These are phyloP conservation scores for Gigaspora rosea DNA, from an alignment of 192 early-diverging fungal species.

Conservation along the genomic window DNA sequence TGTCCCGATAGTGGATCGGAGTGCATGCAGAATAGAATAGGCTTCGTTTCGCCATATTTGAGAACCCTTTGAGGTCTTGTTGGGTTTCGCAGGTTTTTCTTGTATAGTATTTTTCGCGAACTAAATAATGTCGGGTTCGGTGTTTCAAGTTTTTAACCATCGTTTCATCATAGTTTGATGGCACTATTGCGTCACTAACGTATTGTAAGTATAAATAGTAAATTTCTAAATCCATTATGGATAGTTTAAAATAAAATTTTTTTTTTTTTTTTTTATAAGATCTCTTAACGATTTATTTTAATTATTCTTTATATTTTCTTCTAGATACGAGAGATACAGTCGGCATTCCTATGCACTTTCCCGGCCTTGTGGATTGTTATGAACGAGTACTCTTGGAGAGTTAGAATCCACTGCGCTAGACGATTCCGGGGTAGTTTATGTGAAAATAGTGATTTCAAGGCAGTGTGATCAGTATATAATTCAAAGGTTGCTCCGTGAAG, in stretches of 20 bases:
- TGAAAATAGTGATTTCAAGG: neutral
- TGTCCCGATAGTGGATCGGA: neutral
- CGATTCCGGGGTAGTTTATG: neutral
- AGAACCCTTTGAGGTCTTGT: neutral
- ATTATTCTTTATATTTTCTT: too few species aligned
- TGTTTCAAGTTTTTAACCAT: neutral
- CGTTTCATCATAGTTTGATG: too few species aligned
- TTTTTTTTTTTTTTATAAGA: too few species aligned
- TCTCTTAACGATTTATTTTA: too few species aligned
- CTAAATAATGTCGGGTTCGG: neutral
- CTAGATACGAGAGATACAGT: too few species aligned
- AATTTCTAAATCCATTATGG: too few species aligned
- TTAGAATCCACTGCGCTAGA: neutral
- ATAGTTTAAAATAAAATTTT: too few species aligned
- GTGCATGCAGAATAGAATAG: neutral
- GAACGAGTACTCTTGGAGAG: neutral
- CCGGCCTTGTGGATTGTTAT: too few species aligned
- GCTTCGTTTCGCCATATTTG: neutral
- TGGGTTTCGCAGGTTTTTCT: neutral
- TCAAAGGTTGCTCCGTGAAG: neutral
- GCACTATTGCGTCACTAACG: too few species aligned
- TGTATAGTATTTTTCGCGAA: neutral
- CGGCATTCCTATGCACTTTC: too few species aligned
- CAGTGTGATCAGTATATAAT: neutral
- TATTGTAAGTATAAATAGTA: too few species aligned